Evolutionary conservation across 2,329 filamentous ascomycete genomes (phyloP).

Genomic region (Hypoxylon sp.): DNA sequence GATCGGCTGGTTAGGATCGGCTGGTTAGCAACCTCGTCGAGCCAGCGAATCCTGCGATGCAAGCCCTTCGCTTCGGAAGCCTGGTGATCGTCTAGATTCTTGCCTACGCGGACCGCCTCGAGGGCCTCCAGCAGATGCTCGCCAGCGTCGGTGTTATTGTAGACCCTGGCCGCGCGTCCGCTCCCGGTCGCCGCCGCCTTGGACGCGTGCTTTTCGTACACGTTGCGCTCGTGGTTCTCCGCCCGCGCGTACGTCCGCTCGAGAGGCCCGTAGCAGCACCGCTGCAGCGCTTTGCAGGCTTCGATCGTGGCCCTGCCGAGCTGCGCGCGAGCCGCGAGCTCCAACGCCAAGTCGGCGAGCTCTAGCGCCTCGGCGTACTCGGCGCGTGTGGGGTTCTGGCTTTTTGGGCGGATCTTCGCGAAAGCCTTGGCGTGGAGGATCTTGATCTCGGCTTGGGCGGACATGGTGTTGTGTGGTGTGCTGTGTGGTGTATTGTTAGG

Average conservation of each 20-base stretch:
- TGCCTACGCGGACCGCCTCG: conserved; percentile 23
- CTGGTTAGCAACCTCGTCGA: conserved; percentile 24
- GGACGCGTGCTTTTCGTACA: conserved; percentile 26
- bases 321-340: not conserved
- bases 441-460: conserved; percentile 11
- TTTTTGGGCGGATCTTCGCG: not conserved
- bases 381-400: conserved; percentile 7
- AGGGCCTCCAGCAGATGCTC: conserved; percentile 31
- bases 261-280: conserved; percentile 18
- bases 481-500: too few relatives aligned
- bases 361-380: conserved; percentile 23
- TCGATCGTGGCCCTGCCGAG: not conserved
- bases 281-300: conserved; percentile 16
- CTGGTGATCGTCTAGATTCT: not conserved
- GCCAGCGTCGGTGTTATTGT: conserved; percentile 16
- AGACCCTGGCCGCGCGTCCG: conserved; percentile 11
- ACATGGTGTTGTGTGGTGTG: conserved; percentile 10
- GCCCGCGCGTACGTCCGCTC: conserved; percentile 6
- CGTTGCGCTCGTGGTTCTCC: conserved; percentile 17
- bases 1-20: conserved; percentile 16
- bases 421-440: conserved; percentile 21
- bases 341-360: conserved; percentile 21
- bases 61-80: not conserved
- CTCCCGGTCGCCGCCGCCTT: too few relatives aligned
- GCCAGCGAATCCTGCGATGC: conserved; percentile 32